Conservation (phyloP, 768 basidiomycete genomes). For the Russula griseocarnosa region DNA sequence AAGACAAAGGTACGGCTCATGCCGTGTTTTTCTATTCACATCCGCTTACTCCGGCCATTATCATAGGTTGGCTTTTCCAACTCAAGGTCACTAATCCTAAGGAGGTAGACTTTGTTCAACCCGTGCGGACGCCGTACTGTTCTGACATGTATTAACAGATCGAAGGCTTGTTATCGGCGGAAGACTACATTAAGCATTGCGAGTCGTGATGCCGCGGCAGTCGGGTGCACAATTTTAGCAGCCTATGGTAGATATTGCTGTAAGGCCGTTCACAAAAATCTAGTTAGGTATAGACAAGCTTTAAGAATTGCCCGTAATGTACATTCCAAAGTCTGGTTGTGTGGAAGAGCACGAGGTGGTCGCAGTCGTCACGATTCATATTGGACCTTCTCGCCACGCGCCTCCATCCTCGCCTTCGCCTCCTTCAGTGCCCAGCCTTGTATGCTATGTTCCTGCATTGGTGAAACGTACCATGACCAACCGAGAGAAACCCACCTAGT, state of each 20-base stretch:
- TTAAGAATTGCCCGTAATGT: slow-evolving; percentile 17
- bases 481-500: slow-evolving; percentile 59
- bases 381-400: slow-evolving; percentile 84
- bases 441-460: slow-evolving; percentile 49
- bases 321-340: slow-evolving; percentile 16
- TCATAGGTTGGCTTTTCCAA: slow-evolving; percentile 87
- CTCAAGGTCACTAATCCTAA: slow-evolving; percentile 72
- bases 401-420: slow-evolving; percentile 87
- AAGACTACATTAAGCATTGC: slow-evolving; percentile 67
- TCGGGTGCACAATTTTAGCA: not conserved
- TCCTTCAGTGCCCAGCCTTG: slow-evolving; percentile 90
- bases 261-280: not conserved
- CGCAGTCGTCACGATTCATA: slow-evolving; percentile 39
- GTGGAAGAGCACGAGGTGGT: not conserved
- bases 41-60: slow-evolving; percentile 34
- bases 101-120: slow-evolving; percentile 51
- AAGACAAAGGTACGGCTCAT: slow-evolving; percentile 62
- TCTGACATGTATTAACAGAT: slow-evolving; percentile 43
- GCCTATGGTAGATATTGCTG: not conserved
- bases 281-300: slow-evolving; percentile 20
- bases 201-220: slow-evolving; percentile 36
- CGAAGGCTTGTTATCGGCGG: slow-evolving; percentile 64
- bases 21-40: not conserved
- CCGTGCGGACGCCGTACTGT: slow-evolving; percentile 4
- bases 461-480: not conserved